A percentile compares a stretch with the other conserved stretches of the same genome.
phyloP scores from a whole-genome alignment of 768 basidiomycete species.

The Mycena crocata region DNA sequence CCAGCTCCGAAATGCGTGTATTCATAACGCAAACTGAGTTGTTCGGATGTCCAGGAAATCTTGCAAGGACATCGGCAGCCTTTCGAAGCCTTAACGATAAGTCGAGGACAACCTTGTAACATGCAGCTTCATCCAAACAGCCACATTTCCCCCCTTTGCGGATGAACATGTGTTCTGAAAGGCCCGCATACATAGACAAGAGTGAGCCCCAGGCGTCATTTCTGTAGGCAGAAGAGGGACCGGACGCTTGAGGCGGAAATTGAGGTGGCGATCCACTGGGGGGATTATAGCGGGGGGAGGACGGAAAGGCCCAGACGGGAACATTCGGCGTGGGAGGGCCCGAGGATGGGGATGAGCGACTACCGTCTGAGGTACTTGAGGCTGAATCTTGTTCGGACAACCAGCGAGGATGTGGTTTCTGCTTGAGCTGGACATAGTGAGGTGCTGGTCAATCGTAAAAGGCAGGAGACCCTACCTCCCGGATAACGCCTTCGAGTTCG shows the following conservation, averaged over 20 bases:
- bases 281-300: neutral
- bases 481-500: no score
- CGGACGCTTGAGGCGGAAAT: neutral
- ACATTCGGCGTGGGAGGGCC: constrained; percentile 24
- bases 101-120: constrained; percentile 59
- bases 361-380: constrained; percentile 40
- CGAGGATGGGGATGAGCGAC: constrained; percentile 1
- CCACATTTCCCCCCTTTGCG: constrained; percentile 49
- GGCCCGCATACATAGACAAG: constrained; percentile 7
- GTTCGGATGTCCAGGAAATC: constrained; percentile 47
- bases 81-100: constrained; percentile 60
- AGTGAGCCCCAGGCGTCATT: constrained; percentile 14
- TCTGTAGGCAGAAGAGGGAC: neutral
- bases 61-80: constrained; percentile 55
- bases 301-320: constrained; percentile 9
- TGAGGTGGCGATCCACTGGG: neutral
- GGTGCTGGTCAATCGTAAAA: no score
- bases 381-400: constrained; percentile 54
- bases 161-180: constrained; percentile 11
- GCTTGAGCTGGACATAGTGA: no score
- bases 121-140: constrained; percentile 54
- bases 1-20: constrained; percentile 10
- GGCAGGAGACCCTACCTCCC: no score
- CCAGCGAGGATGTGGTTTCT: no score
- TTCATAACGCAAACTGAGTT: constrained; percentile 11